Base-by-base conservation (phyloP, 345 rosid genomes). In the Salix arbutifolia region DNA sequence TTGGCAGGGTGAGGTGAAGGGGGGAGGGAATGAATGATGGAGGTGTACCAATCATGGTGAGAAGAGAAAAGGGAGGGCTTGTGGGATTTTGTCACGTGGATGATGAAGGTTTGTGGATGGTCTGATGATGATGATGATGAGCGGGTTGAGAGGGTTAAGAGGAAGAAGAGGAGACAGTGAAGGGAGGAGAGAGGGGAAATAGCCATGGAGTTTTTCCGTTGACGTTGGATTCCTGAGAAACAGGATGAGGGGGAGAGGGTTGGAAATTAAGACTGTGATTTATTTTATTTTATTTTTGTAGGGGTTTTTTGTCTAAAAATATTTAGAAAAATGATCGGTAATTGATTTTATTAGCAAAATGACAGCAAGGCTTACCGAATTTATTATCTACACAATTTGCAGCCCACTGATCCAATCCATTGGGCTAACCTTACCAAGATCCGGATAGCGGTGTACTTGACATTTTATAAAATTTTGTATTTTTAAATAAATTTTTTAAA, bases 51-150 rank as follows among this genome's bases (percentile, higher is more conserved):
- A 69, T 90, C 87, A 56, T 33, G 82, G 79, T 85, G 88, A 38
- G 92, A 79, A 78, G 89, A 70, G 83, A 89, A 91, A 76, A 84
- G 86, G 40, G 93, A 6, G 0, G 99, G 97, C 85, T 85, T 93
- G 70, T 86, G 90, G 28, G 94, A 76, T 65, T 80, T 76, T 1
- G 91, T 87, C 18, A 87, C 89, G 72, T 90, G 90, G 82, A 92
- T 75, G 81, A 94, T 90, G 88, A 88, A 94, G 40, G 85, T 86
- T 23, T 86, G 83, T 19, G 79, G 80, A 53, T 35, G 48, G 78
- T 83, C 78, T 1, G 79, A 82, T 19, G 84, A 67, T 13, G 67
- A 67, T 13, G 67, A 79, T 37, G 65, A 74, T 18, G 1, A 67
- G 33, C 6, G 56, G 11, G 23, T 26, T 19, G 38, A 69, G 42